Percentiles rank a stretch among this genome's conserved stretches.
Evolutionary conservation across 345 rosid genomes (phyloP).

Genomic region (Camelina neglecta): DNA sequence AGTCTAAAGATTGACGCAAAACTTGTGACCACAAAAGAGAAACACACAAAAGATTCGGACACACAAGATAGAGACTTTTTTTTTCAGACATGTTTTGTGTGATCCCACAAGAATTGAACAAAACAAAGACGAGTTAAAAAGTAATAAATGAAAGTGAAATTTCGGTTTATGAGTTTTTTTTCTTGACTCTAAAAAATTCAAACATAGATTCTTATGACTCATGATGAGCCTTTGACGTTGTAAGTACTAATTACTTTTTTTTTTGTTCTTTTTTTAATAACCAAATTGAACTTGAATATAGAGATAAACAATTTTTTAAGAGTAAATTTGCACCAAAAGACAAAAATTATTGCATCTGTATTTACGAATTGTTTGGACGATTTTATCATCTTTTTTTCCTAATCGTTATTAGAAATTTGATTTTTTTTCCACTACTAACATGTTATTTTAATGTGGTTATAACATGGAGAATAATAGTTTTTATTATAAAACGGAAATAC

Average conservation of each 20-base stretch:
- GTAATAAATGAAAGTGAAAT: slow-evolving; percentile 25
- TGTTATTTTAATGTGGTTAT: too few species aligned
- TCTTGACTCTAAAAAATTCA: not conserved
- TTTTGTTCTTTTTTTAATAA: not conserved
- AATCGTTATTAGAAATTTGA: too few species aligned
- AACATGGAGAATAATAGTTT: too few species aligned
- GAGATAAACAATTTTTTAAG: not conserved
- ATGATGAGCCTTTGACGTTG: slow-evolving; percentile 19
- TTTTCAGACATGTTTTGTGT: slow-evolving; percentile 33
- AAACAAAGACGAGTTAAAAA: not conserved
- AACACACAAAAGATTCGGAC: slow-evolving; percentile 12
- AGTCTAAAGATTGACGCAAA: slow-evolving; percentile 33
- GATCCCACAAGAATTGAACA: slow-evolving; percentile 21
- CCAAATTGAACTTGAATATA: not conserved
- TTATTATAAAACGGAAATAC: too few species aligned
- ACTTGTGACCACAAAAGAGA: slow-evolving; percentile 35
- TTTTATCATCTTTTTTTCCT: too few species aligned
- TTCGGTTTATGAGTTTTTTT: slow-evolving; percentile 15
- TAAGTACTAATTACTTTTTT: not conserved
- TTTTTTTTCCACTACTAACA: too few species aligned
- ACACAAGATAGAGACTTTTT: slow-evolving; percentile 9
- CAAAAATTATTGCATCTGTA: too few species aligned
- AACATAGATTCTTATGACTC: slow-evolving; percentile 3
- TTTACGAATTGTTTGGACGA: too few species aligned
- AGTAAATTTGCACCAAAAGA: too few species aligned